Base-by-base conservation (phyloP, 495 filamentous ascomycete genomes). In the Trypethelium eluteriae region DNA sequence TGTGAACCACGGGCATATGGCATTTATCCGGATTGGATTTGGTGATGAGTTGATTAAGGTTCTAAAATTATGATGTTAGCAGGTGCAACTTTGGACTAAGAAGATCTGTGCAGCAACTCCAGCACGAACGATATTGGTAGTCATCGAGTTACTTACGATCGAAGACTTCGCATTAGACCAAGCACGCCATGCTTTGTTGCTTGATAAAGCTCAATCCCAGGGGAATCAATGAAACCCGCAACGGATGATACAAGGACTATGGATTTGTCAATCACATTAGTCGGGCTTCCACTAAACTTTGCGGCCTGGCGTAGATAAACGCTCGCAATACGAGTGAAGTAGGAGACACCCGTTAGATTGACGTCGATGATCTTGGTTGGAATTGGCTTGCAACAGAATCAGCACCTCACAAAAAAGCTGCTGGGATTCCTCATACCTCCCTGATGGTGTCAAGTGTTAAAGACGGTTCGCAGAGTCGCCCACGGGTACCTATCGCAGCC, bases 1-100 rank as follows among this genome's bases (percentile, higher is more conserved):
- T 2, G 81, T 82, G 72, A 81, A 79, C 82, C 81, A 84, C 1
- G 83, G 83, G 68, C 82, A 84, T 63, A 84, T 76, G 14, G 79
- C 78, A 69, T 84, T 85, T 65, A 80, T 77, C 32, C 83, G 78
- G 32, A 84, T 72, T 49, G 38, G 38, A 34, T 63, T 16, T 5
- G 62, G 41, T 9, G 38, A 18, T 47, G 62, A 3, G 38, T 6
- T 47, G 11, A 10, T 11, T 32, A 47, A n/a, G 62, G 62, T 35
- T 41, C 62, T n/a, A 69, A 38, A 6, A 53, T 47, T 32, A 9
- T 36, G 18, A 36, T 36, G 32, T 59, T 7, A 59, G 14, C 18
- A 59, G 18, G 25, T 35, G 14, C 6, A 59, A 36, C 25, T 59
- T 32, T 32, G 7, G 2, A 35, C 25, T 9, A 3, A 36, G 34